Evolutionary conservation across 805 yeast species (phyloP).

Genomic region (Candida rishiriensis): DNA sequence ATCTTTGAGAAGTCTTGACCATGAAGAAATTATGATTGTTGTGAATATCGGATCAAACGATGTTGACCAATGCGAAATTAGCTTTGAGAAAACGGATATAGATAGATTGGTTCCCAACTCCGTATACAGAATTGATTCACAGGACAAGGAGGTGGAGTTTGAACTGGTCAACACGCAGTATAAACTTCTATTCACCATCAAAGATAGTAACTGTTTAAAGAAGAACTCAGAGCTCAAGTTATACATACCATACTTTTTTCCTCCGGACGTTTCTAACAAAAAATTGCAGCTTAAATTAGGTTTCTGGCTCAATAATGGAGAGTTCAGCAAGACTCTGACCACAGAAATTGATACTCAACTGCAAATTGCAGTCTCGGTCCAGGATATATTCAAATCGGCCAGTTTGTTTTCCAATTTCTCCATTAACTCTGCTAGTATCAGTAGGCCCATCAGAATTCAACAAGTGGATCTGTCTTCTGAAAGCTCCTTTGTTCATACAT

Average conservation of each 20-base stretch:
- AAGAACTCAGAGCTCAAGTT: conserved; percentile 9
- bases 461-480: conserved; percentile 31
- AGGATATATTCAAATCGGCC: conserved; percentile 62
- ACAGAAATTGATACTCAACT: conserved; percentile 47
- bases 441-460: conserved; percentile 50
- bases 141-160: conserved; percentile 10
- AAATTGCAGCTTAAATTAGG: conserved; percentile 19
- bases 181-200: conserved; percentile 11
- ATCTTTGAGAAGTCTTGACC: conserved; percentile 18
- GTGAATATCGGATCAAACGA: conserved; percentile 18
- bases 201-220: conserved; percentile 3
- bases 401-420: conserved; percentile 63
- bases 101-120: conserved; percentile 24
- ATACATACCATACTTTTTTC: conserved; percentile 30
- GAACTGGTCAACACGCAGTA: conserved; percentile 11
- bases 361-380: conserved; percentile 70
- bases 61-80: conserved; percentile 11
- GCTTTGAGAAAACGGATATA: conserved; percentile 25
- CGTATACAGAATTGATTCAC: conserved; percentile 7
- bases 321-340: conserved; percentile 13
- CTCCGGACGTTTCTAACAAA: conserved; percentile 31
- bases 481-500: conserved; percentile 18
- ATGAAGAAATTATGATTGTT: conserved; percentile 23
- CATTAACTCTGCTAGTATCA: conserved; percentile 51
- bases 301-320: conserved; percentile 16